Base-by-base conservation (phyloP, 768 basidiomycete species). In the Pisolithus orientalis region DNA sequence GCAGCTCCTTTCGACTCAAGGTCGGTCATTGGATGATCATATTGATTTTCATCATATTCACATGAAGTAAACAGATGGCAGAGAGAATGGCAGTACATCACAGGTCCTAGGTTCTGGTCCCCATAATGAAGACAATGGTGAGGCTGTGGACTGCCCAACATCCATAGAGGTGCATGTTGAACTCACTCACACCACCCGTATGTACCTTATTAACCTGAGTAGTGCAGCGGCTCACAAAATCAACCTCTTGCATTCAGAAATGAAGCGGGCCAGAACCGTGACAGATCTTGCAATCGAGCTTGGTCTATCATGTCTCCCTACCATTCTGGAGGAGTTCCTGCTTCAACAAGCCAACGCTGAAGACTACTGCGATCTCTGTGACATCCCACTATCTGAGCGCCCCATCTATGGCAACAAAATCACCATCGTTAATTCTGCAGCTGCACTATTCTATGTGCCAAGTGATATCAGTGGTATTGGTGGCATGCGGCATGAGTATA, bases 161-260 rank as follows among this genome's bases (percentile, higher is more conserved):
- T 39, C 38, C n/a, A 28, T 49, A 27, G 25, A 39, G 38, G 39
- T 38, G 28, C 48, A 49, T 29, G 38, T 49, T 3, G 11, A 49
- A 49, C 48, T 49, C 14, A 64, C 66, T 4, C 71, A 69, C 14
- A 73, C 71, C 55, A 62, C 72, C 29, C 49, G 53, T 21, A 66
- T 59, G 37, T 68, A 71, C 4, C 47, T 64, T 21, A 24, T 10
- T n/a, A 24, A 25, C 40, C 10, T 21, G 7, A 42, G 40, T 8
- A 25, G n/a, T 42, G 1, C n/a, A n/a, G 10, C 11, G 9, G 9
- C 7, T 40, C 6, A n/a, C n/a, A n/a, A 14, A 40, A 16, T 40
- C 24, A 16, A 42, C 17, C 38, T 42, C 16, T 42, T 16, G 8
- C 10, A 16, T 42, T 42, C 40, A 42, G 40, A 42, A 42, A 42